Base-by-base conservation (phyloP, 768 basidiomycete genomes). In the Leccinum boreale region DNA sequence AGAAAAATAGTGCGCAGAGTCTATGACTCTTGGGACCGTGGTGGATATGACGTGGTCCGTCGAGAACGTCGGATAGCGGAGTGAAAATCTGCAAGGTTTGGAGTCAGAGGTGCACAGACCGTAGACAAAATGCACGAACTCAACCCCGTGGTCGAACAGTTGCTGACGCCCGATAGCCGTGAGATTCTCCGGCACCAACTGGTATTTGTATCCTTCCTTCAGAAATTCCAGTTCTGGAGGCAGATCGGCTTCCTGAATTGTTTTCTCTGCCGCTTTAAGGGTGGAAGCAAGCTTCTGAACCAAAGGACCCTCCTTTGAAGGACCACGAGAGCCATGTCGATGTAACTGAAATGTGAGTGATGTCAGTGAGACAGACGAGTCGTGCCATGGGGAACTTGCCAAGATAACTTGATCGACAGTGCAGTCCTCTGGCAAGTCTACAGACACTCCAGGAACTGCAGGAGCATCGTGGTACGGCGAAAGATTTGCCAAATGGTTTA, bases 301-400 rank as follows among this genome's bases (percentile, higher is more conserved):
- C 58, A 63, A 71, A 26, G 15, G 5, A 15, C 65, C 65, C 65
- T 71, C 70, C 5, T 35, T 53, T 14, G 58, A 59, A 14, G 75
- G 77, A 59, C 68, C 73, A 42, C 77, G 76, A 53, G 72, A 73
- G 23, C 78, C 78, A 56, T 79, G 78, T 17, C 77, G 64, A 58
- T 74, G 74, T 62, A 79, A 68, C 78, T 79, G 46, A 11, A 23
- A 42, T 14, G 19, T 29, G 26, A 19, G 11, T 15, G 17, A 57
- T 3, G 44, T 26, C 29, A 42, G 39, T 39, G 44, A 17, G 24
- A 1, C 17, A 4, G 24, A 9, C 0, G 8, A 7, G 12, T 21
- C 4, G 12, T 44, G 4, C 3, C 6, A 24, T 21, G 4, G 5
- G 15, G n/a, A 47, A 55, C 69, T 54, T 59, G 78, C 78, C 62